Conservation (phyloP, 129 eudicot species). For the Helichrysum umbraculigerum region DNA sequence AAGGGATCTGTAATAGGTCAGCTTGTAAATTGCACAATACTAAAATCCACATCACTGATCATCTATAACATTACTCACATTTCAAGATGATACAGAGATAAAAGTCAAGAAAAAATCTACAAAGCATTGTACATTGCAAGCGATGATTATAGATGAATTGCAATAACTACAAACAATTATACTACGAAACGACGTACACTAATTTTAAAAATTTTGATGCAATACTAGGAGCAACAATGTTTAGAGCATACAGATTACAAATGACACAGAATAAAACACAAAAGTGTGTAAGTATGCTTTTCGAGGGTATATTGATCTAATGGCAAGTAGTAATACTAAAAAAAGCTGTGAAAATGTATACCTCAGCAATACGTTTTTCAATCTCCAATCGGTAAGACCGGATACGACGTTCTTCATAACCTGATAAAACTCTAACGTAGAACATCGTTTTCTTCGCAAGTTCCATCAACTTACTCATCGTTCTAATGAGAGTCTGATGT, state of each 20-base stretch:
- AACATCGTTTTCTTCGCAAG: conserved; percentile 86
- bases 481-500: background rate
- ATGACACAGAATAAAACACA: background rate
- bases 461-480: conserved; percentile 63
- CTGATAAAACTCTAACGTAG: conserved; percentile 86
- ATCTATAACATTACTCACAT: background rate
- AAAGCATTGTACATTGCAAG: background rate
- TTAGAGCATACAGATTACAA: background rate
- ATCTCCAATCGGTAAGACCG: conserved; percentile 65
- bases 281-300: background rate
- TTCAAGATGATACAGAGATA: background rate
- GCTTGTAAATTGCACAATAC: background rate
- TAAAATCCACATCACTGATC: background rate
- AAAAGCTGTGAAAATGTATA: background rate
- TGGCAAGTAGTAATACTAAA: background rate
- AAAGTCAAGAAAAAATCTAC: background rate
- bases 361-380: conserved; percentile 58
- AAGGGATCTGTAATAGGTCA: background rate
- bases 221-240: background rate
- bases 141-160: background rate
- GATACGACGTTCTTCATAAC: conserved; percentile 92
- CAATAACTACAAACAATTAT: too few species aligned
- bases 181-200: background rate
- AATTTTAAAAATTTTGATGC: background rate
- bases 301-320: background rate